Evolutionary conservation across 192 early-diverging fungal species (phyloP).

Genomic region (Umbelopsis sp.): DNA sequence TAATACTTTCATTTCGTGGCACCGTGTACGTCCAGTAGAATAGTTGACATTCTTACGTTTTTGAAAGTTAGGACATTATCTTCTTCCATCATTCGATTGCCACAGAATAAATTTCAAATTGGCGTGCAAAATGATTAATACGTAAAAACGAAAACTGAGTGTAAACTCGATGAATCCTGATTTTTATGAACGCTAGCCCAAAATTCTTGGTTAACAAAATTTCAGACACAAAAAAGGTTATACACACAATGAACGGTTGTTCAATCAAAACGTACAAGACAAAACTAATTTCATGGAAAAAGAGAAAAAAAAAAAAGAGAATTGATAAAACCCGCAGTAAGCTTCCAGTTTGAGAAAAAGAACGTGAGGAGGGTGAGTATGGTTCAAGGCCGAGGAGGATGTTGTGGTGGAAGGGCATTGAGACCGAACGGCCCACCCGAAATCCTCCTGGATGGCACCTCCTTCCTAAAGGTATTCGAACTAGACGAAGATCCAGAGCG

Average conservation of each 20-base stretch:
- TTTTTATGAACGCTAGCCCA: not conserved
- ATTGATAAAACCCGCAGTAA: not conserved
- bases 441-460: conserved; percentile 3
- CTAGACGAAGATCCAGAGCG: conserved; percentile 7
- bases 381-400: conserved; percentile 3
- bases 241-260: too few relatives aligned
- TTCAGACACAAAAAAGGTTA: too few relatives aligned
- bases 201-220: not conserved
- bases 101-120: not conserved
- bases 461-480: not conserved
- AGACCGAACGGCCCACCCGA: not conserved
- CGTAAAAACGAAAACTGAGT: too few relatives aligned
- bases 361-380: not conserved
- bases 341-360: not conserved
- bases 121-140: too few relatives aligned
- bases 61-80: conserved; percentile 10
- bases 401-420: conserved; percentile 11
- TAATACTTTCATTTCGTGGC: not conserved
- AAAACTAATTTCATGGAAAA: not conserved
- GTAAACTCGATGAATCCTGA: too few relatives aligned
- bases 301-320: not conserved
- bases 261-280: too few relatives aligned
- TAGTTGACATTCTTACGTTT: not conserved
- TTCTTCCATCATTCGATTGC: not conserved
- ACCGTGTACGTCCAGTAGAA: not conserved